Evolutionary conservation across 495 filamentous ascomycete genomes (phyloP), one percentile per base, ranked within the genome.

Genomic region (Tuber indicum): DNA sequence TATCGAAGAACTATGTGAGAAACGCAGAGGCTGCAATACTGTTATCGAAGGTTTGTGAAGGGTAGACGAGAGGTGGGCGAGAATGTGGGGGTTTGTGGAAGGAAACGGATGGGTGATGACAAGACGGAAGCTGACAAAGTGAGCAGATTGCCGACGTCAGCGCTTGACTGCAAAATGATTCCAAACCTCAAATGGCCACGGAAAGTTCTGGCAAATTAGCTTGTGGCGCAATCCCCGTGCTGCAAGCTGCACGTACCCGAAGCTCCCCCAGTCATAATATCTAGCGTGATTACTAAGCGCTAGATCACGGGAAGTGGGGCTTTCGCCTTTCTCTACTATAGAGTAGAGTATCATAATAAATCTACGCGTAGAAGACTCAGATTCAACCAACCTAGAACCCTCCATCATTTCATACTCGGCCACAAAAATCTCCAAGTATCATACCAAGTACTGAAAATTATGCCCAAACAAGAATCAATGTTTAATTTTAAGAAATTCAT

Each of bases 171-270:
- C 6, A 23, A 23, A n/a, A 62, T 62, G 23, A 49, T 12, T 23
- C 49, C 23, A 9, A 1, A 9, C 26, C 32, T 62, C 26, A n/a
- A 62, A 12, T 32, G 26, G 10, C 58, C 58, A 26, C 58, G 14
- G 58, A 66, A 66, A 66, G 58, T 66, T 66, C 39, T 41, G 39
- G 39, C 39, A n/a, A n/a, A 32, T 1, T 66, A 19, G 58, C 58
- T 17, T 32, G 58, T 66, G 58, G 58, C 58, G 58, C 14, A 19
- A 66, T 66, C 58, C 58, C 26, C 58, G 58, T 66, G 32, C 58
- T 66, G 58, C 58, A 66, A 66, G 58, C 58, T 66, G 58, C 58
- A 66, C 26, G 6, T 66, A 66, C 58, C 58, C 58, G 58, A 66
- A 66, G 58, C 4, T 66, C 58, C 58, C 49, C 52, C n/a, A 17